phyloP scores from a whole-genome alignment of 2,329 filamentous ascomycete genomes.

The Aspergillus proliferans region DNA sequence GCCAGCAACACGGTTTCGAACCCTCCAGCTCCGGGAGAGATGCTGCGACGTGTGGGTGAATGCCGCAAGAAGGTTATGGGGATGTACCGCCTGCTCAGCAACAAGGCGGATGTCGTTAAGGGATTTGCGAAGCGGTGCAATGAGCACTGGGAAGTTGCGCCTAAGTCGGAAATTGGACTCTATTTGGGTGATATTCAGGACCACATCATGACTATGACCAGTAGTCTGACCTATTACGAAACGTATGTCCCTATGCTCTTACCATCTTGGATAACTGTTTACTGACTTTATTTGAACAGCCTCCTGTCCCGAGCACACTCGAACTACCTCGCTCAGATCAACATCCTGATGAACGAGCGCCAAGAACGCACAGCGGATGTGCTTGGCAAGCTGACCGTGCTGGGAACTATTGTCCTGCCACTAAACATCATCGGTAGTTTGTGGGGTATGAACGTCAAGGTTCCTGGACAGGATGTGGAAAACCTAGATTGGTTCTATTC shows the following conservation, averaged over 20 bases:
- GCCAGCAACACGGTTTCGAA: constrained; percentile 26
- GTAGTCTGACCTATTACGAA: constrained; percentile 91
- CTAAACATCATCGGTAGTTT: constrained; percentile 99
- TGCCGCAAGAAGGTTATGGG: constrained; percentile 97
- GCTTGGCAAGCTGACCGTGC: constrained; percentile 85
- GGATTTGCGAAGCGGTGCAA: constrained; percentile 98
- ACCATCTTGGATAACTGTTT: not conserved
- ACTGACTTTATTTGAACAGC: constrained; percentile 40
- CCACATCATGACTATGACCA: constrained; percentile 98
- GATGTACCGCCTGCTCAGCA: constrained; percentile 83
- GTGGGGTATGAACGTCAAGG: constrained; percentile 98
- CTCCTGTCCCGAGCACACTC: constrained; percentile 85
- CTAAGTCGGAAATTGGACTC: constrained; percentile 90
- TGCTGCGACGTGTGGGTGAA: constrained; percentile 87
- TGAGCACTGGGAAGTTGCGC: constrained; percentile 94
- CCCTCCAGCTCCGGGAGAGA: constrained; percentile 59
- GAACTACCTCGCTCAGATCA: constrained; percentile 99
- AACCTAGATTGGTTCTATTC: constrained; percentile 70
- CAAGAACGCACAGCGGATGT: constrained; percentile 95
- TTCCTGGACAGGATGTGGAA: constrained; percentile 82
- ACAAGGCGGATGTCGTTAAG: constrained; percentile 98
- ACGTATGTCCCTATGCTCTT: constrained; percentile 55
- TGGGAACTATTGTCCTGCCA: constrained; percentile 92
- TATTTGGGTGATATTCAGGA: constrained; percentile 98
- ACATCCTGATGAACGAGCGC: constrained; percentile 97